Evolutionary conservation across 2,329 filamentous ascomycete genomes (phyloP).

Genomic region (Alternaria incomplexa): DNA sequence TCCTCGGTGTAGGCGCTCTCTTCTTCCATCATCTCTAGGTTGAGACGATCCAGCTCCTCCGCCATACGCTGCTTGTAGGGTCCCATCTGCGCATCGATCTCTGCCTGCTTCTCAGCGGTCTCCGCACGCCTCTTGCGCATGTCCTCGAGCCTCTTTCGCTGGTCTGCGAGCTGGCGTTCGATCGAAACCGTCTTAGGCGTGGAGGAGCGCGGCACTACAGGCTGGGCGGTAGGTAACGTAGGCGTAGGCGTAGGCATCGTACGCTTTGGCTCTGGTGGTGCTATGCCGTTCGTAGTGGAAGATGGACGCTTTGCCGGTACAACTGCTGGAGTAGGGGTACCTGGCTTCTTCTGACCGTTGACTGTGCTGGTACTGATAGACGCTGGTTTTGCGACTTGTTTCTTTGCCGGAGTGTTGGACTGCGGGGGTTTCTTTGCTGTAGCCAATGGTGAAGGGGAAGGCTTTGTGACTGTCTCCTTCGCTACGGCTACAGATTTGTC

Average conservation of each 20-base stretch:
- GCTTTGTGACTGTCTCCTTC: not conserved
- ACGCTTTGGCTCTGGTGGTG: slow-evolving; percentile 14
- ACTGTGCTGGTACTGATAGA: not conserved
- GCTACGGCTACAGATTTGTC: not conserved
- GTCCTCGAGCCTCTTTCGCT: slow-evolving; percentile 22
- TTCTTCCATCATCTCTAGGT: slow-evolving; percentile 24
- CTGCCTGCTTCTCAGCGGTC: slow-evolving; percentile 22
- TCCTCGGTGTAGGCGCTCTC: slow-evolving; percentile 21
- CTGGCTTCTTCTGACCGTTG: not conserved
- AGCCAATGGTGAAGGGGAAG: not conserved
- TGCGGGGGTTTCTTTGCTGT: not conserved
- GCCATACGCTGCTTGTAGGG: slow-evolving; percentile 25
- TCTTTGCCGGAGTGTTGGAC: not conserved
- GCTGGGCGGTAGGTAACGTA: not conserved
- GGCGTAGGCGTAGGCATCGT: not conserved
- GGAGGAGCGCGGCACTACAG: not conserved
- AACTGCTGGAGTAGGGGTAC: not conserved
- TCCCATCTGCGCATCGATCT: slow-evolving; percentile 18
- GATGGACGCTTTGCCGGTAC: slow-evolving; percentile 13
- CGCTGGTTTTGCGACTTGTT: not conserved
- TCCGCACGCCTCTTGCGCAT: slow-evolving; percentile 20
- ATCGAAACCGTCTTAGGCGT: slow-evolving; percentile 5
- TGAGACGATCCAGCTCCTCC: slow-evolving; percentile 29
- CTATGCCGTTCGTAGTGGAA: not conserved
- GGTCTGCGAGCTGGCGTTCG: slow-evolving; percentile 20